Conservation (phyloP, 768 basidiomycete species). For the Termitomyces sp. region DNA sequence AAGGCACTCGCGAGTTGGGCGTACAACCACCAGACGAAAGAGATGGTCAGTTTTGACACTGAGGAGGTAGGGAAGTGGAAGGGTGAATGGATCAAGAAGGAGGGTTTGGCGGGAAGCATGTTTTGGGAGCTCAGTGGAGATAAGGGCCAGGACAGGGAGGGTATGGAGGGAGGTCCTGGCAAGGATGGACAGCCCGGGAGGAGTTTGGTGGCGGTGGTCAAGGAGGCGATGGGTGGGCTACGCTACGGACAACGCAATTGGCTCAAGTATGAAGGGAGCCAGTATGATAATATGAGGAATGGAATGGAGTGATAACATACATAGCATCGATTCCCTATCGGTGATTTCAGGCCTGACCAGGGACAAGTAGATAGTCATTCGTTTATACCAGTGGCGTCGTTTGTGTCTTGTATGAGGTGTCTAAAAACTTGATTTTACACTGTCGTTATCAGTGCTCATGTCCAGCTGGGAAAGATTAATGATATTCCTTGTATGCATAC, state of each 20-base stretch:
- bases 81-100: slow-evolving; percentile 72
- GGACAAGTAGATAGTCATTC: background rate
- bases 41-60: slow-evolving; percentile 82
- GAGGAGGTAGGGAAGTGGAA: slow-evolving; percentile 68
- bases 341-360: background rate
- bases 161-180: slow-evolving; percentile 69
- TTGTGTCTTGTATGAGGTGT: background rate
- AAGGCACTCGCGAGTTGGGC: slow-evolving; percentile 74
- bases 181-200: slow-evolving; percentile 68
- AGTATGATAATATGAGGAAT: slow-evolving; percentile 74
- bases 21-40: slow-evolving; percentile 67
- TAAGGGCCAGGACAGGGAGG: slow-evolving; percentile 61
- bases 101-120: slow-evolving; percentile 89
- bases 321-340: background rate
- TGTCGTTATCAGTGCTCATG: background rate
- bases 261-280: slow-evolving; percentile 70
- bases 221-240: slow-evolving; percentile 71
- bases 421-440: background rate
- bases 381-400: background rate
- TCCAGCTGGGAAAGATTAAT: background rate
- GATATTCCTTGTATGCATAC: background rate
- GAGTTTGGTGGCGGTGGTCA: slow-evolving; percentile 72
- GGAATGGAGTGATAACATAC: slow-evolving; percentile 41
- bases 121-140: slow-evolving; percentile 92
- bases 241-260: slow-evolving; percentile 67